Conservation (phyloP, 176 grass and related monocot genomes). For the Triticum urartu region DNA sequence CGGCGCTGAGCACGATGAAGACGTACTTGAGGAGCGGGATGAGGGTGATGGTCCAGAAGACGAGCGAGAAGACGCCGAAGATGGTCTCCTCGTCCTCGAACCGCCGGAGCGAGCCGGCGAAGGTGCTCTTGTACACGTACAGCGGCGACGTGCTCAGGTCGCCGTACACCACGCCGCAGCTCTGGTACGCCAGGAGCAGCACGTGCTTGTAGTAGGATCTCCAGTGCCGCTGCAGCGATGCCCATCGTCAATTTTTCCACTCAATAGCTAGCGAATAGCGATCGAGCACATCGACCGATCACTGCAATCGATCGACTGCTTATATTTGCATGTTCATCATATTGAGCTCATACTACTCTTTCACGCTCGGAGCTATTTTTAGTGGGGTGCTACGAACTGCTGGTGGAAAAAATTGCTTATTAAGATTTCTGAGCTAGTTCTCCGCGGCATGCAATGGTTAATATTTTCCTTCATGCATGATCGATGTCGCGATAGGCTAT, state of each 20-base stretch:
- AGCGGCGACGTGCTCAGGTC: slow-evolving; percentile 71
- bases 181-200: slow-evolving; percentile 58
- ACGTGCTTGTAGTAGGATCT: slow-evolving; percentile 24
- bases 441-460: neutral
- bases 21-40: slow-evolving; percentile 75
- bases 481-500: neutral
- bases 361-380: slow-evolving; percentile 7
- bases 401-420: slow-evolving; percentile 14
- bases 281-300: neutral
- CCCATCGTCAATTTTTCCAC: neutral
- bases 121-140: slow-evolving; percentile 62
- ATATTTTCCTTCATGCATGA: neutral
- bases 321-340: neutral
- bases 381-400: neutral
- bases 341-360: neutral
- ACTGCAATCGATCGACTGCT: neutral
- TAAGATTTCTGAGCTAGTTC: neutral
- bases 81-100: slow-evolving; percentile 50
- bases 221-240: slow-evolving; percentile 36
- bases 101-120: slow-evolving; percentile 33
- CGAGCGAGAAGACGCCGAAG: slow-evolving; percentile 63
- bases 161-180: slow-evolving; percentile 68
- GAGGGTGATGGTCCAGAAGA: slow-evolving; percentile 67
- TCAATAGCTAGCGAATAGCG: neutral
- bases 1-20: slow-evolving; percentile 54